Base-by-base conservation (phyloP, 1,284 basidiomycete species). In the Coniophora puteana region DNA sequence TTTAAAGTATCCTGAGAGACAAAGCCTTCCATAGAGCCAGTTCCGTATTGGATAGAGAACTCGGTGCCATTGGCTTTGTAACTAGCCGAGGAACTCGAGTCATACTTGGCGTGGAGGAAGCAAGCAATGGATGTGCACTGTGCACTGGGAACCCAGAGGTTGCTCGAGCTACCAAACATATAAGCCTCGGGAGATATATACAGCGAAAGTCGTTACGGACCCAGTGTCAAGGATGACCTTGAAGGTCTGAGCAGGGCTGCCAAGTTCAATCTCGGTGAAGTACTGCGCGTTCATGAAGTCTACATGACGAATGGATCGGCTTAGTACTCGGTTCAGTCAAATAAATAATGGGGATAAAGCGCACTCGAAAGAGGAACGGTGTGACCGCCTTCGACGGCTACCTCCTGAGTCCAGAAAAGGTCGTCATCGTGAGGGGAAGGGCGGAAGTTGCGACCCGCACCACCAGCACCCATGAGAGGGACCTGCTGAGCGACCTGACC, bases 221-320 rank as follows among this genome's bases (percentile, higher is more conserved):
- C 89, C 90, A 36, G 89, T 93, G 59, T 93, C 91, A 47, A 92
- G 76, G 44, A 93, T 79, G 51, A 94, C 89, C 67, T 91, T 91
- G 73, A 90, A 91, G 67, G 61, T 70, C 66, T 95, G 92, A 37
- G 89, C 74, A 11, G 92, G 92, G 3, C 72, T 75, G 12, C 92
- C 95, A 41, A 99, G 63, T 8, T 71, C 66, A 50, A 99, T 95
- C 52, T 94, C 89, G 26, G 93, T 79, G 63, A 80, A 99, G 71
- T 99, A 98, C 67, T 99, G 95, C 21, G 95, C 94, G 61, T 98
- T 98, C 80, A 96, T 83, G 71, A 93, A 99, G 74, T 99, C 94
- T 76, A 40, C 12, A 6, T 18, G 30, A 28, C 45, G 31, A n/a
- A n/a, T n/a, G n/a, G 18, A 37, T 41, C 53, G 24, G 35, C 13